phyloP scores from a whole-genome alignment of 257 asterid species.

The Echites panduratus region DNA sequence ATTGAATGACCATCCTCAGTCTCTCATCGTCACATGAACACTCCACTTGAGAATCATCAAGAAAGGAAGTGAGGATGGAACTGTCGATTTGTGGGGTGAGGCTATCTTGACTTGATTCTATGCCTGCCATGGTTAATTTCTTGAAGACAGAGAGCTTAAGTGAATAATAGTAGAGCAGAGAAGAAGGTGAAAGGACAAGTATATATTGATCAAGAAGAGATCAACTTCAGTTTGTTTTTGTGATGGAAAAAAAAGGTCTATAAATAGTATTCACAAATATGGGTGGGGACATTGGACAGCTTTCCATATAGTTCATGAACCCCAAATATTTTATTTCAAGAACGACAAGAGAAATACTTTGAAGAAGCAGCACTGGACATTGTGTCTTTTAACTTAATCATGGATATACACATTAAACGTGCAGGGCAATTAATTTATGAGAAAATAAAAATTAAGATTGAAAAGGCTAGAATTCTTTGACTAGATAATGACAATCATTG shows the following conservation, averaged over 20 bases:
- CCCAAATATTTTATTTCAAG: not conserved
- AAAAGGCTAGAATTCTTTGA: not conserved
- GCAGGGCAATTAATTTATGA: not conserved
- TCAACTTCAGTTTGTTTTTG: not conserved
- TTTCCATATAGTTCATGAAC: not conserved
- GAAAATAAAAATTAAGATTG: too few relatives aligned
- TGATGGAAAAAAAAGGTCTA: not conserved
- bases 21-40: conserved; percentile 17
- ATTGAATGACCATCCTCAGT: conserved; percentile 17
- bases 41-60: conserved; percentile 13
- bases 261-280: not conserved
- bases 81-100: conserved; percentile 1
- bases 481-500: not conserved
- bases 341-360: not conserved
- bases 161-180: not conserved
- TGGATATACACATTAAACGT: not conserved
- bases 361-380: not conserved
- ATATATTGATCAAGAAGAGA: not conserved
- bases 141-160: not conserved
- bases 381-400: not conserved
- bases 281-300: not conserved
- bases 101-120: not conserved
- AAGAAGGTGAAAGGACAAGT: not conserved
- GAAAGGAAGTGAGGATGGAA: conserved; percentile 20
- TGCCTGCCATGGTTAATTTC: not conserved